Percentiles rank a stretch among this genome's conserved stretches.
Evolutionary conservation across 2,329 filamentous ascomycete genomes (phyloP).

Genomic region (Pyrenochaeta sp.): DNA sequence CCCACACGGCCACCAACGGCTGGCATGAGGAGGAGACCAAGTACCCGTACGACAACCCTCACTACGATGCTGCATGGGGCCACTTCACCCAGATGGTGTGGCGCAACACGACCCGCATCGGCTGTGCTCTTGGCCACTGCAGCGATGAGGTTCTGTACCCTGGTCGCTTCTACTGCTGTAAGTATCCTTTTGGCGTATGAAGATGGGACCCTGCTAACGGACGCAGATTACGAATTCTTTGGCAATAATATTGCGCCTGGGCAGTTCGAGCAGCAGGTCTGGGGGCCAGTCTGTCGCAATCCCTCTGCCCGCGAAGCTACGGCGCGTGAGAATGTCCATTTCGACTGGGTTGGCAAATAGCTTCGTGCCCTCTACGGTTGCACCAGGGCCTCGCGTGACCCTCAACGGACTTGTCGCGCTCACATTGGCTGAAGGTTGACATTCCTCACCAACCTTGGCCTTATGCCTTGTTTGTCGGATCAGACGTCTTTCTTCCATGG

Average conservation of each 20-base stretch:
- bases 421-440: no score
- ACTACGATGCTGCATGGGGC: slow-evolving; percentile 38
- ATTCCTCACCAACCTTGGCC: no score
- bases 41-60: slow-evolving; percentile 45
- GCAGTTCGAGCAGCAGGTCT: slow-evolving; percentile 43
- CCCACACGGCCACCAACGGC: slow-evolving; percentile 39
- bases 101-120: slow-evolving; percentile 46
- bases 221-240: slow-evolving; percentile 40
- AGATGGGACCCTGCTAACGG: slow-evolving; percentile 11
- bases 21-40: slow-evolving; percentile 48
- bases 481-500: no score
- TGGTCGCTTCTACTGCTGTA: slow-evolving; percentile 49
- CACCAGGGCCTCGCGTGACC: background rate
- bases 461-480: no score
- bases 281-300: slow-evolving; percentile 39
- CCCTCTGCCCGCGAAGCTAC: slow-evolving; percentile 25
- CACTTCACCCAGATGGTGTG: slow-evolving; percentile 53
- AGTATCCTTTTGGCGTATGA: slow-evolving; percentile 11
- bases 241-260: slow-evolving; percentile 45
- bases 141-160: slow-evolving; percentile 27
- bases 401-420: no score
- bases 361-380: background rate
- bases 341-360: slow-evolving; percentile 23
- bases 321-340: slow-evolving; percentile 22
- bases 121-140: slow-evolving; percentile 46